These are phyloP conservation scores for Prunus fruticosa DNA, from an alignment of 306 rosid species.

Conservation along the genomic window DNA sequence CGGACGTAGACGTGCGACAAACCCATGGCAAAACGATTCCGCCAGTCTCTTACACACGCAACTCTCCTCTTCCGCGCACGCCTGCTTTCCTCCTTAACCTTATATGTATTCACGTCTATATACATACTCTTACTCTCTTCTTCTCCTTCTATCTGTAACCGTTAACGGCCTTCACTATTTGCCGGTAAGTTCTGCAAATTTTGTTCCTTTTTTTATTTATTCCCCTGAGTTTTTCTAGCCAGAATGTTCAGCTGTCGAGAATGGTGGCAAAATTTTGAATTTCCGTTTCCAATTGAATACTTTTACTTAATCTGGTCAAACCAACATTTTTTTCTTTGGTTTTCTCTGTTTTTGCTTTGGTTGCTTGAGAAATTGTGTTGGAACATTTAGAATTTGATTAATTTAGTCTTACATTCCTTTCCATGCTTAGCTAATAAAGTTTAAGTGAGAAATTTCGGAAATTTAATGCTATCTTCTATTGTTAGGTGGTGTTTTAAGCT, in stretches of 20 bases:
- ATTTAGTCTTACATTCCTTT: background rate
- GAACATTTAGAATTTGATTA: background rate
- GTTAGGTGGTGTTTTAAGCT: constrained; percentile 26
- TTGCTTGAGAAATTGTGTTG: background rate
- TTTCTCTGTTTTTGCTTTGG: background rate
- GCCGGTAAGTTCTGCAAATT: constrained; percentile 31
- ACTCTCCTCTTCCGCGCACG: constrained; percentile 46
- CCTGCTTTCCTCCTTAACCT: constrained; percentile 16
- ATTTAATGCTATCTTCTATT: background rate
- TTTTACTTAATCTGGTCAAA: background rate
- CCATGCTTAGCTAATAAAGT: background rate
- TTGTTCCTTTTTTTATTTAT: background rate
- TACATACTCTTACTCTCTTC: background rate
- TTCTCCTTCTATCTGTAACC: background rate
- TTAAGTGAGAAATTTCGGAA: constrained; percentile 2
- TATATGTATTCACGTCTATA: background rate
- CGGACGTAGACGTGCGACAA: constrained; percentile 59
- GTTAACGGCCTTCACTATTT: background rate
- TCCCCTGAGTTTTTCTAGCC: background rate
- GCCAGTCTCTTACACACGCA: constrained; percentile 75
- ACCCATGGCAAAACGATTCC: constrained; percentile 57
- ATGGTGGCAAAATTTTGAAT: background rate
- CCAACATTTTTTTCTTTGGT: background rate
- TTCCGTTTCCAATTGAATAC: background rate
- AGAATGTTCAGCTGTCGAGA: constrained; percentile 4